Conservation (phyloP, 2,329 filamentous ascomycete genomes). For the Aureobasidium lini region DNA sequence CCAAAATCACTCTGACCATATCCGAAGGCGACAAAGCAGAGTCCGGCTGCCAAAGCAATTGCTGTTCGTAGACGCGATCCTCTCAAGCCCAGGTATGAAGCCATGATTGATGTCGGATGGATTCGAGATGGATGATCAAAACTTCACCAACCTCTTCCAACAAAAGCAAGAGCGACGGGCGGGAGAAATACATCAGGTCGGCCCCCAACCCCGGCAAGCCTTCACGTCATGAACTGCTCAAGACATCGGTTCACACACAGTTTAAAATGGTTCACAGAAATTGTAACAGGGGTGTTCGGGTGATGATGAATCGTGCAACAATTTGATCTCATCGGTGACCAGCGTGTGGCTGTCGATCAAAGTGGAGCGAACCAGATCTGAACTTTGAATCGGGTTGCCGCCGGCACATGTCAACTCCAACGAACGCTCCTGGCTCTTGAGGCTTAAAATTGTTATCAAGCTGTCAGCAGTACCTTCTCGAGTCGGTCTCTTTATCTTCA, state of each 20-base stretch:
- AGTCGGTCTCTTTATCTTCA: no score
- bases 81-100: conserved; percentile 19
- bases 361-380: conserved; percentile 1
- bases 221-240: conserved; percentile 10
- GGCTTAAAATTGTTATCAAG: not conserved
- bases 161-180: conserved; percentile 1
- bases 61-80: conserved; percentile 17
- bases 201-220: not conserved
- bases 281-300: conserved; percentile 5
- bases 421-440: not conserved
- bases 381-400: not conserved
- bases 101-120: conserved; percentile 3
- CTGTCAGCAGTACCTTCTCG: not conserved
- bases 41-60: conserved; percentile 19
- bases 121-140: not conserved
- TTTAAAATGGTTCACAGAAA: not conserved
- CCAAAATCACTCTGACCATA: conserved; percentile 53
- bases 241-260: conserved; percentile 2
- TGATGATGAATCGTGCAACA: conserved; percentile 3
- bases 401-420: not conserved
- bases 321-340: conserved; percentile 11
- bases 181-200: not conserved
- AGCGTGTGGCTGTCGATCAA: conserved; percentile 5
- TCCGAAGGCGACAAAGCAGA: conserved; percentile 38
- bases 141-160: conserved; percentile 1